A percentile compares a stretch with the other conserved stretches of the same genome.
Evolutionary conservation across 257 asterid species (phyloP).

Genomic region (Dorcoceras hygrometricum): DNA sequence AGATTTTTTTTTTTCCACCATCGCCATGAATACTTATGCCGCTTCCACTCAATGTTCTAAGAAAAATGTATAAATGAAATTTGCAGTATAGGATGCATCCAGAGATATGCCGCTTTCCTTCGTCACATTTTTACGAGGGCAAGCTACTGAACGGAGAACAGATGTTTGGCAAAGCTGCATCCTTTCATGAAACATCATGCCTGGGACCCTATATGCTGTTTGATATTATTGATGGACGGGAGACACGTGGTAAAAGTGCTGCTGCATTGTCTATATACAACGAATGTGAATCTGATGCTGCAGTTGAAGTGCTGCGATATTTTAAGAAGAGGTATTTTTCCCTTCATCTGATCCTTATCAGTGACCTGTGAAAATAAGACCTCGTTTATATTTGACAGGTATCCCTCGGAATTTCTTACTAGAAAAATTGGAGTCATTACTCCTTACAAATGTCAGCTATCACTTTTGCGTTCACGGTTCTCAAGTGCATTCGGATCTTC

Average conservation of each 20-base stretch:
- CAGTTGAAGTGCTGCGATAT: conserved; percentile 68
- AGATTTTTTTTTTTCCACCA: conserved; percentile 1
- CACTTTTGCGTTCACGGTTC: conserved; percentile 74
- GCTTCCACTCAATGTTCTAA: conserved; percentile 21
- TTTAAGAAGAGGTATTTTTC: conserved; percentile 67
- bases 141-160: conserved; percentile 79
- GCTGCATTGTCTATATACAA: conserved; percentile 73
- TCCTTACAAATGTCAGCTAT: conserved; percentile 82
- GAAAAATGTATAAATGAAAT: conserved; percentile 28
- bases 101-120: conserved; percentile 87
- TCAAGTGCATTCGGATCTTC: conserved; percentile 86
- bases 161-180: conserved; percentile 58
- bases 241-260: conserved; percentile 72
- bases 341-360: conserved; percentile 18
- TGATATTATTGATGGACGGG: conserved; percentile 85
- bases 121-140: conserved; percentile 89
- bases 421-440: conserved; percentile 87
- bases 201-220: conserved; percentile 92
- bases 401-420: conserved; percentile 72
- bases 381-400: conserved; percentile 42
- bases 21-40: conserved; percentile 16
- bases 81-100: conserved; percentile 99
- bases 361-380: conserved; percentile 21
- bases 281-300: conserved; percentile 91
- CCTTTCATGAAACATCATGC: conserved; percentile 71